These are phyloP conservation scores for Cornus suecica DNA, from an alignment of 148 eudicot genomes.

Conservation along the genomic window DNA sequence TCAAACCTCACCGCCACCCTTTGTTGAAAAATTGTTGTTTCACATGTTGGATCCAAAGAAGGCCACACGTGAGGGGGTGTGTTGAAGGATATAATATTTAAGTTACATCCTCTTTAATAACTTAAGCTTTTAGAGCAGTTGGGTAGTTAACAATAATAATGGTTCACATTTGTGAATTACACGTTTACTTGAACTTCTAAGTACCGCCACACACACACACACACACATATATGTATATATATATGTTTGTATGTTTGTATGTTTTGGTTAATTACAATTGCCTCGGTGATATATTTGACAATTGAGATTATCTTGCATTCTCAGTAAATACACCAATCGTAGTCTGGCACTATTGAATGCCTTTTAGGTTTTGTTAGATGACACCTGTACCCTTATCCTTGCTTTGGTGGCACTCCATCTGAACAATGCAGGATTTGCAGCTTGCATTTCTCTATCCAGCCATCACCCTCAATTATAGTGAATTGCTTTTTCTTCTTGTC, in stretches of 20 bases:
- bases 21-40: no score
- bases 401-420: not conserved
- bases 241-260: no score
- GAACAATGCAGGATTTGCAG: not conserved
- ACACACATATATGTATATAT: no score
- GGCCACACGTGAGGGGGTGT: no score
- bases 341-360: not conserved
- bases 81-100: no score
- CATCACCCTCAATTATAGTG: not conserved
- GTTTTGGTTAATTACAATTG: not conserved
- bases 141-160: no score
- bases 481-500: not conserved
- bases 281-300: not conserved
- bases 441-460: not conserved
- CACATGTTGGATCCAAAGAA: no score
- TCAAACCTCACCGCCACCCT: no score
- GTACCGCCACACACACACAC: not conserved
- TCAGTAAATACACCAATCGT: not conserved
- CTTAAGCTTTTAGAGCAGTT: no score
- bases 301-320: not conserved
- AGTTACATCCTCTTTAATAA: no score
- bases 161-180: not conserved
- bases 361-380: not conserved
- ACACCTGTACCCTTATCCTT: constrained; percentile 1
- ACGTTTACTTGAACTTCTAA: not conserved